These are phyloP conservation scores for Tuber umbilicatum DNA, from an alignment of 495 filamentous ascomycete genomes.

Conservation along the genomic window DNA sequence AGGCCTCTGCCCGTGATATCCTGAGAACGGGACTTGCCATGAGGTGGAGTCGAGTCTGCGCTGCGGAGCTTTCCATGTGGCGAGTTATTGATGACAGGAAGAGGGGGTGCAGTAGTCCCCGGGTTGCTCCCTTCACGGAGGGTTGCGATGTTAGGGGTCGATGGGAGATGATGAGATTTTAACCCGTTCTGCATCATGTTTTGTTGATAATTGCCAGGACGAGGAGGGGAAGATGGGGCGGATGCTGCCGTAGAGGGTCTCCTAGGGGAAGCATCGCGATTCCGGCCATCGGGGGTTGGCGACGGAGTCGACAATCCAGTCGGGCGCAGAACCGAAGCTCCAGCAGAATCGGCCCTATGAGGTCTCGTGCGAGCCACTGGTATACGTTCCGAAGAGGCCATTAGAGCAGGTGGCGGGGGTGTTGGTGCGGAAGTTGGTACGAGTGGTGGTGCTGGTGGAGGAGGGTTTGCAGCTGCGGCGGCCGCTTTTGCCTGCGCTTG, in stretches of 20 bases:
- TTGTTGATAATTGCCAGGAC: not conserved
- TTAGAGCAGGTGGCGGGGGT: constrained; percentile 16
- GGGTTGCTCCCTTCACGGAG: constrained; percentile 26
- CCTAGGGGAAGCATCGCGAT: constrained; percentile 21
- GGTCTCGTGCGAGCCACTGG: constrained; percentile 29
- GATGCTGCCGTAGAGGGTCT: constrained; percentile 30
- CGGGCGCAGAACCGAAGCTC: constrained; percentile 26
- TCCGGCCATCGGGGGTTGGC: not conserved
- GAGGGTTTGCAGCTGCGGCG: not conserved
- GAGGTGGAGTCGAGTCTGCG: constrained; percentile 19
- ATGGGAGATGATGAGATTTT: constrained; percentile 40
- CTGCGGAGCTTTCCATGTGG: constrained; percentile 9
- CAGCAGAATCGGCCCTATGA: constrained; percentile 33
- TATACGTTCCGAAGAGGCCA: constrained; percentile 17
- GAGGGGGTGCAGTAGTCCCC: not conserved
- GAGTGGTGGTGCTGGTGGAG: constrained; percentile 8
- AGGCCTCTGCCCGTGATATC: constrained; percentile 27
- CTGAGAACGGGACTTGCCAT: constrained; percentile 35
- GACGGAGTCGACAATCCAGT: constrained; percentile 15
- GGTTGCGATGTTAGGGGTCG: constrained; percentile 39
- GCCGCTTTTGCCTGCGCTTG: constrained; percentile 24
- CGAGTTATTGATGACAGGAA: constrained; percentile 18
- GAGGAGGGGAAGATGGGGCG: constrained; percentile 38
- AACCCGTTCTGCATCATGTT: constrained; percentile 26
- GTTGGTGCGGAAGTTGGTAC: constrained; percentile 28